These are phyloP conservation scores for Cubamyces sp. DNA, from an alignment of 768 basidiomycete species.

Conservation along the genomic window DNA sequence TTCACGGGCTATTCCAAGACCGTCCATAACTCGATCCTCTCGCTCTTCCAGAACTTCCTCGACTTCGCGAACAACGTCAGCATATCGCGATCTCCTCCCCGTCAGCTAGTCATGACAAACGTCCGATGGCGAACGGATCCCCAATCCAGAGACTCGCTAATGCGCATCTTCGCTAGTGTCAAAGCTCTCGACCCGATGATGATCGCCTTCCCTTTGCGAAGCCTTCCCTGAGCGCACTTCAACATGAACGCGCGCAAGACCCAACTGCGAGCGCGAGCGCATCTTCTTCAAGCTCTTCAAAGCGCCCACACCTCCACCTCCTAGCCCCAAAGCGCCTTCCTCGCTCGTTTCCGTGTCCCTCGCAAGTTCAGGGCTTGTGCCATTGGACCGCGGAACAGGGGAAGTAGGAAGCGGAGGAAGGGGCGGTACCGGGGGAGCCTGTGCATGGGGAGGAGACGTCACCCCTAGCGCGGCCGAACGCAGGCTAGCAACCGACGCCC, in stretches of 20 bases:
- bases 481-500: conserved; percentile 18
- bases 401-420: background rate
- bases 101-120: background rate
- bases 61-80: too few species aligned
- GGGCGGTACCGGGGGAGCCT: background rate
- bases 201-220: background rate
- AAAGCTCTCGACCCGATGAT: background rate
- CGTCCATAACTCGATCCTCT: background rate
- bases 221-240: conserved; percentile 8
- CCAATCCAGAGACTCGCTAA: background rate
- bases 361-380: background rate
- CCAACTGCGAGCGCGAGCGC: conserved; percentile 17
- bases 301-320: background rate
- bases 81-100: too few species aligned
- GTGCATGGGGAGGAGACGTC: background rate
- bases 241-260: conserved; percentile 5
- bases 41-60: background rate
- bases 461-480: conserved; percentile 14
- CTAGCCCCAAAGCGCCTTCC: background rate
- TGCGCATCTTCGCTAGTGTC: background rate
- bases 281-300: conserved; percentile 19
- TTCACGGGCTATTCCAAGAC: conserved; percentile 13
- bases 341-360: background rate
- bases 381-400: background rate
- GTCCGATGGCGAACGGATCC: background rate